phyloP scores from a whole-genome alignment of 768 basidiomycete species.

The Leccinum olivaceopallidum region DNA sequence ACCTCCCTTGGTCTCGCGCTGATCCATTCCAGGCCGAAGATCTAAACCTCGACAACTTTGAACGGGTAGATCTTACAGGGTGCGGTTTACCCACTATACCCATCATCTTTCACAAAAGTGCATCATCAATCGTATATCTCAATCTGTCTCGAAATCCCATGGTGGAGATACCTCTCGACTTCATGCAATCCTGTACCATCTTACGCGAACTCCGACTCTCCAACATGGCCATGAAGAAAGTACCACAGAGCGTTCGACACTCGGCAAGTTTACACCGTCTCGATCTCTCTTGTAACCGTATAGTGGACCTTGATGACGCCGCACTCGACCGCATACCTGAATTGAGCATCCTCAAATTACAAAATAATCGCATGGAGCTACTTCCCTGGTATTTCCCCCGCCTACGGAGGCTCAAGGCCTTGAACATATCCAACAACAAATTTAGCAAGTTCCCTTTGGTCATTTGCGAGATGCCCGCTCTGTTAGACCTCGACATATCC shows the following conservation, averaged over 20 bases:
- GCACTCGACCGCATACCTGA: slow-evolving; percentile 74
- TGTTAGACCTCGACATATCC: slow-evolving; percentile 88
- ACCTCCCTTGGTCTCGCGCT: background rate
- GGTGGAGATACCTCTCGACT: slow-evolving; percentile 95
- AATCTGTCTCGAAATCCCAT: slow-evolving; percentile 93
- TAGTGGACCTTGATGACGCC: slow-evolving; percentile 85
- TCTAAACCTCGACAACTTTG: slow-evolving; percentile 66
- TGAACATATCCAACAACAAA: slow-evolving; percentile 97
- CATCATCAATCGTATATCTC: slow-evolving; percentile 79
- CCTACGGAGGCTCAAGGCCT: slow-evolving; percentile 63
- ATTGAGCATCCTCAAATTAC: slow-evolving; percentile 58
- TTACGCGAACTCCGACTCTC: slow-evolving; percentile 85
- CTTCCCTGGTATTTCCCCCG: slow-evolving; percentile 86
- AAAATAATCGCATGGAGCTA: slow-evolving; percentile 90
- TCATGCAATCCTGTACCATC: slow-evolving; percentile 83
- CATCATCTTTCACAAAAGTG: slow-evolving; percentile 79
- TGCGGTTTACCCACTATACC: slow-evolving; percentile 86
- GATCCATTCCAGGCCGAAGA: slow-evolving; percentile 63
- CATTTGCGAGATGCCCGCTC: slow-evolving; percentile 68
- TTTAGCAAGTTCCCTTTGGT: slow-evolving; percentile 74
- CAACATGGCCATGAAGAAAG: slow-evolving; percentile 92
- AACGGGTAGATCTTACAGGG: slow-evolving; percentile 79
- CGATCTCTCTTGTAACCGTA: slow-evolving; percentile 90
- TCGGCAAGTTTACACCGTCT: slow-evolving; percentile 73
- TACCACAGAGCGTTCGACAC: slow-evolving; percentile 81